Percentiles rank a stretch among this genome's conserved stretches.
phyloP scores from a whole-genome alignment of 2,329 filamentous ascomycete species.

The Periconia macrospinosa region DNA sequence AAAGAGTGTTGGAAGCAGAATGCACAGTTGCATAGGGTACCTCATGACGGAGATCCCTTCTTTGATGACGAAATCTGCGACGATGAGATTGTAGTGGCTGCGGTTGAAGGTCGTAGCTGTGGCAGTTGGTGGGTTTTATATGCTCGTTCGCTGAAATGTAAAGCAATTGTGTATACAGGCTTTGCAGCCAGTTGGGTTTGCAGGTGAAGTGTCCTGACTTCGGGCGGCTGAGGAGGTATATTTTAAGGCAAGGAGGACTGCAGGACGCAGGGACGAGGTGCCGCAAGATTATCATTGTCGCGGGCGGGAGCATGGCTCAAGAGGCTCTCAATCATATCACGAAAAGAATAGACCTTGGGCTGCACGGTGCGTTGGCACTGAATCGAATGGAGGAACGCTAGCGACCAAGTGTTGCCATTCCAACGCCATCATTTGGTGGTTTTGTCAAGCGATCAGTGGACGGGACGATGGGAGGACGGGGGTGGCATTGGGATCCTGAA shows the following conservation, averaged over 20 bases:
- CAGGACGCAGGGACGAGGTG: too few species aligned
- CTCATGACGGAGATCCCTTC: conserved; percentile 13
- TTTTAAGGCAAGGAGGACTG: too few species aligned
- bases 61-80: not conserved
- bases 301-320: conserved; percentile 12
- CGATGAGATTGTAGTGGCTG: too few species aligned
- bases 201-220: not conserved
- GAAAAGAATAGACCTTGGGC: conserved; percentile 24
- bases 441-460: conserved; percentile 20
- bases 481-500: conserved; percentile 24
- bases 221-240: too few species aligned
- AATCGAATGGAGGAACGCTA: conserved; percentile 24
- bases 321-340: conserved; percentile 14
- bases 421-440: conserved; percentile 27
- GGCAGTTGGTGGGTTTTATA: not conserved
- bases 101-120: too few species aligned
- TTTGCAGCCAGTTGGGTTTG: not conserved
- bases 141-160: not conserved
- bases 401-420: conserved; percentile 23
- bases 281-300: conserved; percentile 21
- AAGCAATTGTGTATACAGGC: too few species aligned
- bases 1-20: conserved; percentile 23
- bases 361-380: conserved; percentile 42
- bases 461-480: conserved; percentile 20
- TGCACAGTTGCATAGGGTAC: conserved; percentile 23